These are phyloP conservation scores for Saccharomyces uvarum DNA, from an alignment of 1,139 yeast species.

Conservation along the genomic window DNA sequence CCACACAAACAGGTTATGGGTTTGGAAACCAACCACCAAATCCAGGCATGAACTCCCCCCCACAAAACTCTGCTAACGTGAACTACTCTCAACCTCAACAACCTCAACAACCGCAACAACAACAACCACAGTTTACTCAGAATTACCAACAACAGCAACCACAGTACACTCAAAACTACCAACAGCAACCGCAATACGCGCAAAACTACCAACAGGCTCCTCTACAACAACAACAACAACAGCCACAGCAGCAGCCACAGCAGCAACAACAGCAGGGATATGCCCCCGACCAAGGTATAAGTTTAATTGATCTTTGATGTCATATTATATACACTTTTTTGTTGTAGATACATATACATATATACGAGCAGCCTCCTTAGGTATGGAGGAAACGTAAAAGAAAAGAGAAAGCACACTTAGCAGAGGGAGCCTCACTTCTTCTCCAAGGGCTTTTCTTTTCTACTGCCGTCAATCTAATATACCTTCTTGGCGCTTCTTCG, in stretches of 20 bases:
- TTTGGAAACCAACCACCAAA: conserved; percentile 57
- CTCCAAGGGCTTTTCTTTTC: neutral
- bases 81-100: conserved; percentile 24
- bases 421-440: neutral
- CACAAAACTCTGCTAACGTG: neutral
- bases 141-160: conserved; percentile 6
- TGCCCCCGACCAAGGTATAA: conserved; percentile 26
- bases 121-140: conserved; percentile 7
- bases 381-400: neutral
- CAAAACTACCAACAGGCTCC: conserved; percentile 22
- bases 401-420: neutral
- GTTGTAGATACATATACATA: neutral
- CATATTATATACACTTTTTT: neutral
- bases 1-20: conserved; percentile 82
- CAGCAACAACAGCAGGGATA: conserved; percentile 31
- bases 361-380: neutral
- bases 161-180: conserved; percentile 4
- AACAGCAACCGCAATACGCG: conserved; percentile 2
- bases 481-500: neutral
- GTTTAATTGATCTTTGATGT: conserved; percentile 33
- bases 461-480: neutral
- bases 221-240: conserved; percentile 32
- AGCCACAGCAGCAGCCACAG: conserved; percentile 32
- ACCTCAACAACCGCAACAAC: conserved; percentile 2
- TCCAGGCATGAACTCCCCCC: neutral